phyloP scores from a whole-genome alignment of 768 basidiomycete genomes.

The Lactifluus volemus region DNA sequence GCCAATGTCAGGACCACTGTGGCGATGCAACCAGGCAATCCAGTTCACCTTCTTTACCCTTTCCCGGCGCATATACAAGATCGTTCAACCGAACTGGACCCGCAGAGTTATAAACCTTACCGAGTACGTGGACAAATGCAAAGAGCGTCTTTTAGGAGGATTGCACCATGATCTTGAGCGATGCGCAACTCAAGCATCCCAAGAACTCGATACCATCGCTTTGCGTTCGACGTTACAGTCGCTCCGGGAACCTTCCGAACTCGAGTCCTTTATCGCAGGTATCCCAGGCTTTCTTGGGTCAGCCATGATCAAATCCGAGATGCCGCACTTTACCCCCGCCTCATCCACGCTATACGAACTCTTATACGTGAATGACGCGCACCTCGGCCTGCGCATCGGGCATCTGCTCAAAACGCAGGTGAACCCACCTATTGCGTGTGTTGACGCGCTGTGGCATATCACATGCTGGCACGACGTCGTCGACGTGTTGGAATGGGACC shows the following conservation, averaged over 20 bases:
- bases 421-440: neutral
- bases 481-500: conserved; percentile 4
- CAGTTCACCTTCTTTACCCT: neutral
- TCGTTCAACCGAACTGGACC: neutral
- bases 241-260: conserved; percentile 6
- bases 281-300: conserved; percentile 5
- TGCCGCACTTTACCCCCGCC: neutral
- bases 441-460: conserved; percentile 10
- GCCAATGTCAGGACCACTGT: conserved; percentile 1
- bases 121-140: neutral
- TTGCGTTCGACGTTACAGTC: conserved; percentile 8
- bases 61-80: neutral
- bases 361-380: neutral
- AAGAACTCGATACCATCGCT: neutral
- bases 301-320: neutral
- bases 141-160: neutral
- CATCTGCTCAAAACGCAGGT: conserved; percentile 1
- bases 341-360: neutral
- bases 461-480: neutral
- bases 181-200: neutral
- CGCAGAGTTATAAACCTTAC: neutral
- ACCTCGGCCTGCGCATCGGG: conserved; percentile 7
- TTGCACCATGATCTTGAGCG: neutral
- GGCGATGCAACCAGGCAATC: neutral
- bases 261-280: conserved; percentile 6